Evolutionary conservation across 208 protist species (phyloP).

Genomic region (Leishmania mexicana): DNA sequence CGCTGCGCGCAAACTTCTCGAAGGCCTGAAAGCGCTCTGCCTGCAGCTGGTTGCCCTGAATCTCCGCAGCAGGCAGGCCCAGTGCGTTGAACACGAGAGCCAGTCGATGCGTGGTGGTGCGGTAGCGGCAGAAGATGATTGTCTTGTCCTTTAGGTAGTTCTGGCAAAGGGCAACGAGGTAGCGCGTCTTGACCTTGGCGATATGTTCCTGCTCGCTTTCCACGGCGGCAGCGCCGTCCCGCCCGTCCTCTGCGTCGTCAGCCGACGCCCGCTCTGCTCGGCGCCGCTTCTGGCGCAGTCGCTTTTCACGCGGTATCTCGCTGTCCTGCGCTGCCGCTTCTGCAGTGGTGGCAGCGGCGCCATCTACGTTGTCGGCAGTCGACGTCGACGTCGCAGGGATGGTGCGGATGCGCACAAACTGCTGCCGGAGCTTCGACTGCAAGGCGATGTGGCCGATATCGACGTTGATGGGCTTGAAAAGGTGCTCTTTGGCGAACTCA

Average conservation of each 20-base stretch:
- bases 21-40: slow-evolving; percentile 83
- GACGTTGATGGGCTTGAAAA: slow-evolving; percentile 86
- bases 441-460: slow-evolving; percentile 92
- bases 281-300: slow-evolving; percentile 50
- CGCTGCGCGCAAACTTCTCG: slow-evolving; percentile 74
- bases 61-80: slow-evolving; percentile 69
- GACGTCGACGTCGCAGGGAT: slow-evolving; percentile 4
- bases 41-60: slow-evolving; percentile 88
- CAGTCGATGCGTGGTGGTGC: slow-evolving; percentile 83
- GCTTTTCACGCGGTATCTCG: slow-evolving; percentile 37
- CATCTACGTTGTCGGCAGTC: background rate
- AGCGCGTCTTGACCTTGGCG: slow-evolving; percentile 77
- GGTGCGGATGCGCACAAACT: slow-evolving; percentile 85
- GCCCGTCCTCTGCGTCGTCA: slow-evolving; percentile 5
- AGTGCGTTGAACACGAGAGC: slow-evolving; percentile 78
- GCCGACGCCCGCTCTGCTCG: slow-evolving; percentile 26
- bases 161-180: slow-evolving; percentile 81
- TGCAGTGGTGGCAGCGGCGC: background rate
- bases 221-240: background rate
- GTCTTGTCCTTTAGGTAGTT: slow-evolving; percentile 77
- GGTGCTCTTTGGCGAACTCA: slow-evolving; percentile 82
- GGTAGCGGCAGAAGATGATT: slow-evolving; percentile 91
- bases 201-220: slow-evolving; percentile 61
- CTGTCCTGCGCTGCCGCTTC: slow-evolving; percentile 44
- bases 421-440: slow-evolving; percentile 84